phyloP scores from a whole-genome alignment of 202 grass and related monocot species.

The Dendrocalamus latiflorus region DNA sequence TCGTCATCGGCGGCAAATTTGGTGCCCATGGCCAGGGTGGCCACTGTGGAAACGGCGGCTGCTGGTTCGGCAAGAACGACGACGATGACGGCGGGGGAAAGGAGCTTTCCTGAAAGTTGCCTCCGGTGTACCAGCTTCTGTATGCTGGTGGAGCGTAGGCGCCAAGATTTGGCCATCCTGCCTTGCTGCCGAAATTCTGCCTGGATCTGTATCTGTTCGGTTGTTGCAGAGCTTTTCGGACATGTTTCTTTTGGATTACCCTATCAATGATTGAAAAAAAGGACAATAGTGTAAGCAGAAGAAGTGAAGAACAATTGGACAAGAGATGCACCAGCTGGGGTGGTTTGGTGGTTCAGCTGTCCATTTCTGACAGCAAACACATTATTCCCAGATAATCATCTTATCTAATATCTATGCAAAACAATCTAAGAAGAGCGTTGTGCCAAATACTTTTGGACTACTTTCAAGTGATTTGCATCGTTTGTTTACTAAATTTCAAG shows the following conservation, averaged over 20 bases:
- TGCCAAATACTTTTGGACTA: background rate
- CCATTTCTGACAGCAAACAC: constrained; percentile 31
- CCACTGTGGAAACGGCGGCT: background rate
- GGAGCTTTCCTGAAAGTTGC: background rate
- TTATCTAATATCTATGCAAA: background rate
- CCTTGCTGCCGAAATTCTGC: constrained; percentile 12
- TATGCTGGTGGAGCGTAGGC: background rate
- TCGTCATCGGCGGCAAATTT: background rate
- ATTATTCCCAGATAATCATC: constrained; percentile 15
- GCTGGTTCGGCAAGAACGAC: background rate
- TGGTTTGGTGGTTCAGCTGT: constrained; percentile 37
- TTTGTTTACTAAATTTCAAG: background rate
- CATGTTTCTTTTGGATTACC: background rate
- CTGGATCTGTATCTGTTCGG: constrained; percentile 7
- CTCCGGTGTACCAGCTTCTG: background rate
- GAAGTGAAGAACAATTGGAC: background rate
- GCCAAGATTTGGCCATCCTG: background rate
- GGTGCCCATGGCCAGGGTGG: constrained; percentile 27
- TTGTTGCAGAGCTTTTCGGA: constrained; percentile 3
- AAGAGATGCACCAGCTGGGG: background rate
- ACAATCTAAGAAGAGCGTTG: background rate
- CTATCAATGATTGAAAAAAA: constrained; percentile 25
- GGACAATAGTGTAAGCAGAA: background rate
- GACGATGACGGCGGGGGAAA: background rate
- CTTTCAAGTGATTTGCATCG: background rate